These are phyloP conservation scores for Backusella macrospora DNA, from an alignment of 192 early-diverging fungal genomes.

Conservation along the genomic window DNA sequence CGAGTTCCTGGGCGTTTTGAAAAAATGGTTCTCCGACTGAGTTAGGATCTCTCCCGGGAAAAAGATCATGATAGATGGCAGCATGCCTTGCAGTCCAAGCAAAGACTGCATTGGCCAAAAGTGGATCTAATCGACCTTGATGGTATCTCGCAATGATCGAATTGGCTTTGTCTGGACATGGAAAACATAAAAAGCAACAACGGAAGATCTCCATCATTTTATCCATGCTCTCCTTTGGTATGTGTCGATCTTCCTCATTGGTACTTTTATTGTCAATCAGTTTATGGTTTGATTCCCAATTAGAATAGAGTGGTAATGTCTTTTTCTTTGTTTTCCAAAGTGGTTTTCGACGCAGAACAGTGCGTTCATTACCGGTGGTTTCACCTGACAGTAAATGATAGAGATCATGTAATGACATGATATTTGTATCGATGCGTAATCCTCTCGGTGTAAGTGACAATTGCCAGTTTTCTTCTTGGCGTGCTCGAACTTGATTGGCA, in stretches of 20 bases:
- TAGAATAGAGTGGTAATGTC: constrained; percentile 37
- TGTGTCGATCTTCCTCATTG: not conserved
- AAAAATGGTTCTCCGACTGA: constrained; percentile 40
- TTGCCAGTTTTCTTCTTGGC: not conserved
- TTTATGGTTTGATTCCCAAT: constrained; percentile 28
- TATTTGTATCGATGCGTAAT: constrained; percentile 35
- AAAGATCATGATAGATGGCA: constrained; percentile 40
- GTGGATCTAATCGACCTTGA: constrained; percentile 12
- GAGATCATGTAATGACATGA: constrained; percentile 33
- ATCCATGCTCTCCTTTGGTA: constrained; percentile 13
- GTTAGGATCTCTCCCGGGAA: constrained; percentile 41
- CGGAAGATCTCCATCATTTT: constrained; percentile 33
- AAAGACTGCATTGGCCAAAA: constrained; percentile 34
- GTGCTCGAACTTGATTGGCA: constrained; percentile 16
- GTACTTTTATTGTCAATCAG: not conserved
- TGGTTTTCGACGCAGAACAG: not conserved
- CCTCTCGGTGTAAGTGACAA: constrained; percentile 33
- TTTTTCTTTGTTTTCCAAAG: constrained; percentile 3
- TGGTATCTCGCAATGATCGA: constrained; percentile 26
- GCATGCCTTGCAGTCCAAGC: constrained; percentile 41
- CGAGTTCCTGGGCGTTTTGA: constrained; percentile 15
- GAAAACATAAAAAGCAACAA: constrained; percentile 38
- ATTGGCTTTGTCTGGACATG: constrained; percentile 25
- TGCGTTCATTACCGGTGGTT: not conserved
- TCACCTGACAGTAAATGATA: constrained; percentile 30